These are phyloP conservation scores for Crithidia fasciculata DNA, from an alignment of 208 protist genomes.

Conservation along the genomic window DNA sequence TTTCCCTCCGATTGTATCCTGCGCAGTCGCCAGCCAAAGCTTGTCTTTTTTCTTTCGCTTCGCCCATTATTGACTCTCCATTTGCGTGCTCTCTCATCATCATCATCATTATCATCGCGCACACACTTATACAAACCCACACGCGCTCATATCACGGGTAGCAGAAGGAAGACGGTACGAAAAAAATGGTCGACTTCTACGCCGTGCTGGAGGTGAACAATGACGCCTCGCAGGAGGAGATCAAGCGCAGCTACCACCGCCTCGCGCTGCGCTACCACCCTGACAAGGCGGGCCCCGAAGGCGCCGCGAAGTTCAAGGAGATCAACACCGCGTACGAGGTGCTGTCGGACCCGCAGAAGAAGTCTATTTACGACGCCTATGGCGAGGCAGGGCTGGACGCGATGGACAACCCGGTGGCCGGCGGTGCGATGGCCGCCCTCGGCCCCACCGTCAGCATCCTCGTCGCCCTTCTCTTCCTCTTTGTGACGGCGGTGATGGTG, in stretches of 20 bases:
- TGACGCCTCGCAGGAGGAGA: constrained; percentile 72
- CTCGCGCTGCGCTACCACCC: constrained; percentile 88
- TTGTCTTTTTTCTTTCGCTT: too few species aligned
- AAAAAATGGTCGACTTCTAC: constrained; percentile 65
- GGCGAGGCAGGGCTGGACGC: constrained; percentile 52
- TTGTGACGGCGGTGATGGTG: constrained; percentile 40
- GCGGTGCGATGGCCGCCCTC: constrained; percentile 24
- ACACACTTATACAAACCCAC: background rate
- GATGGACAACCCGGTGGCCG: constrained; percentile 51
- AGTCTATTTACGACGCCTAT: constrained; percentile 67
- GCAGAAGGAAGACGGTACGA: background rate
- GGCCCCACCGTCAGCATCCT: constrained; percentile 23
- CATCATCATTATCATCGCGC: background rate
- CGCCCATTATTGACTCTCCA: background rate
- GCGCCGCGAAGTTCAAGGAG: constrained; percentile 74
- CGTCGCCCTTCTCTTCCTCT: constrained; percentile 19
- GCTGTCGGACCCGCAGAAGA: constrained; percentile 84
- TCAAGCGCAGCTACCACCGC: constrained; percentile 82
- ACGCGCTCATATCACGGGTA: too few species aligned
- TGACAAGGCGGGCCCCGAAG: constrained; percentile 78
- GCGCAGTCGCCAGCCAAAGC: too few species aligned
- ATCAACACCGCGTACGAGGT: constrained; percentile 97
- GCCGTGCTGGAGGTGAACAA: constrained; percentile 68
- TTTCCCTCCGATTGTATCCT: too few species aligned
- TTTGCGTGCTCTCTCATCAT: background rate